Percentiles rank a stretch among this genome's conserved stretches.
Conservation (phyloP, 1,139 yeast species). For the Suhomyces anneliseae region DNA sequence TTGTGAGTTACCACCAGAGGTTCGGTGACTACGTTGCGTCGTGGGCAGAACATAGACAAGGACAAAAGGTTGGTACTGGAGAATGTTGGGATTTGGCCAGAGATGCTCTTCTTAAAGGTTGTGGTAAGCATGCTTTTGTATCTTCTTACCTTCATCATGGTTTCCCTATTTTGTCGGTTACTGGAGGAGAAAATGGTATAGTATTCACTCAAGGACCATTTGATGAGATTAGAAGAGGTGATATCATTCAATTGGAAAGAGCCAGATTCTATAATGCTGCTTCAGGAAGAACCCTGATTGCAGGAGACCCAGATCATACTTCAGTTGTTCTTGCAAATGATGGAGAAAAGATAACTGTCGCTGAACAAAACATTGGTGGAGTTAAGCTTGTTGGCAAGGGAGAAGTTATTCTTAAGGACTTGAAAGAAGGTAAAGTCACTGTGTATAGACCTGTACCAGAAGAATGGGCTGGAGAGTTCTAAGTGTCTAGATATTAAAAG, state of each 20-base stretch:
- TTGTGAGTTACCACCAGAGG: constrained; percentile 39
- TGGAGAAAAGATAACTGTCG: constrained; percentile 38
- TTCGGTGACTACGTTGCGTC: constrained; percentile 59
- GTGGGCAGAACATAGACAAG: constrained; percentile 60
- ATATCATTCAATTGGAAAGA: constrained; percentile 39
- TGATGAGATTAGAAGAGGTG: constrained; percentile 45
- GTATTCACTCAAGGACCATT: constrained; percentile 21
- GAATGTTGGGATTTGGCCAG: constrained; percentile 81
- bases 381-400: constrained; percentile 49
- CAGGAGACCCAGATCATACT: constrained; percentile 70
- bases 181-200: constrained; percentile 25
- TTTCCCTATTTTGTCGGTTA: constrained; percentile 46
- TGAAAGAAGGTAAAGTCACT: constrained; percentile 49
- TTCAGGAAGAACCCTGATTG: constrained; percentile 29
- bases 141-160: constrained; percentile 61
- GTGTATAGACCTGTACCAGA: constrained; percentile 58
- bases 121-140: constrained; percentile 63
- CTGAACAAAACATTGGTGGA: constrained; percentile 64
- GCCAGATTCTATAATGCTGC: constrained; percentile 43
- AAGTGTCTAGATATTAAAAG: constrained; percentile 3
- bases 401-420: constrained; percentile 39
- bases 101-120: constrained; percentile 58
- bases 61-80: constrained; percentile 63
- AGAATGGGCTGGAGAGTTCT: constrained; percentile 51
- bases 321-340: constrained; percentile 50